Base-by-base conservation (phyloP, 2,329 filamentous ascomycete genomes). In the Ascochyta viciae-villosae region DNA sequence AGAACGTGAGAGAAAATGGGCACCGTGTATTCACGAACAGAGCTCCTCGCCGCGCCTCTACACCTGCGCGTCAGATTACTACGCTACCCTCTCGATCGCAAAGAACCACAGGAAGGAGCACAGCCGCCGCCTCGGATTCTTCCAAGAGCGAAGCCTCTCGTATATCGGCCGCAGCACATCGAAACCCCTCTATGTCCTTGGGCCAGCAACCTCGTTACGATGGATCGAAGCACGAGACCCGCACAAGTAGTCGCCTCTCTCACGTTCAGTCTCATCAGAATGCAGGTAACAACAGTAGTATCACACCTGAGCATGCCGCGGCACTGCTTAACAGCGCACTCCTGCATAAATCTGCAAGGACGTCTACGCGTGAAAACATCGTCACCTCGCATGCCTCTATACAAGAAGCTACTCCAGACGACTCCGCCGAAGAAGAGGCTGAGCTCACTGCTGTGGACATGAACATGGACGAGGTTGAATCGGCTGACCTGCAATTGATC, bases 361-460 rank as follows among this genome's bases (percentile, higher is more conserved):
- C 34, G 8, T 37, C 23, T 10, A 23, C 8, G 16, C 13, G 10
- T 2, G 27, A n/a, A 2, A 45, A 23, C 2, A 10, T 3, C n/a
- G 13, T 16, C 3, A 5, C 15, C 12, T 19, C 4, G 9, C 24
- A 12, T 1, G 0, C 12, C 1, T 22, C n/a, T 10, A 9, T 33
- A 31, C 46, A 50, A 26, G 35, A 50, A 15, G 35, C 29, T 2
- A 50, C 46, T 12, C 53, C 53, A 5, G 24, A 47, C 0, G 46
- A 50, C 15, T 50, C 53, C n/a, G 41, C 46, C n/a, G 41, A 22
- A 16, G 35, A 55, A 38, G 47, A 27, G 10, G 13, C 5, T 3
- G 29, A 9, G 6, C 7, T 9, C 2, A 4, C 9, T 3, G 10
- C 13, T 15, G 4, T 24, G 7, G 37, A 38, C 19, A 6, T 37